Percentiles rank a stretch among this genome's conserved stretches.
Conservation (phyloP, 768 basidiomycete species). For the Leccinum longicurvipes region DNA sequence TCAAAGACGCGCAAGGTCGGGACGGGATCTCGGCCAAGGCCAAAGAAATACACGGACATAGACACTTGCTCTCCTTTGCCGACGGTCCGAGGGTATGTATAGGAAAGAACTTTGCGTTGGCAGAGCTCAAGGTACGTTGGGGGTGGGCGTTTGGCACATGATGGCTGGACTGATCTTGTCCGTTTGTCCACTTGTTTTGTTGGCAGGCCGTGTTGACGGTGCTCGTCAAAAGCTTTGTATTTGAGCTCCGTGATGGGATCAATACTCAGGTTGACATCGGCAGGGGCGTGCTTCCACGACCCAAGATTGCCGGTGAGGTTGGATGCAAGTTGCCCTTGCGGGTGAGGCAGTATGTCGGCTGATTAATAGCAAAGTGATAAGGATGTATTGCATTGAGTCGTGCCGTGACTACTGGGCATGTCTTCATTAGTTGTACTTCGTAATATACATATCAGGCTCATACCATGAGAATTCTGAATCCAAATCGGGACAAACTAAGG, state of each 20-base stretch:
- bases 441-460: too few species aligned
- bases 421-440: background rate
- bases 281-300: constrained; percentile 3
- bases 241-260: constrained; percentile 36
- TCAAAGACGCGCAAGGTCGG: constrained; percentile 26
- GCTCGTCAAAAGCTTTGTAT: constrained; percentile 39
- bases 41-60: constrained; percentile 44
- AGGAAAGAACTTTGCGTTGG: constrained; percentile 46
- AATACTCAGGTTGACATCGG: constrained; percentile 7
- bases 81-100: constrained; percentile 49
- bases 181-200: background rate
- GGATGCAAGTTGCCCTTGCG: constrained; percentile 24
- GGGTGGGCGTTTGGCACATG: background rate
- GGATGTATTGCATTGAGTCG: background rate
- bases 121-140: constrained; percentile 32
- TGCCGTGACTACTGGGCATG: background rate
- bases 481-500: too few species aligned
- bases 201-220: constrained; percentile 41
- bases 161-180: too few species aligned
- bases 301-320: constrained; percentile 13
- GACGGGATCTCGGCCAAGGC: constrained; percentile 26
- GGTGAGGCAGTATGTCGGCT: constrained; percentile 8
- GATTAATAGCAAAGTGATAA: background rate
- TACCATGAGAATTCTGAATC: too few species aligned
- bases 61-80: constrained; percentile 48